Conservation (phyloP, 345 rosid species). For the Noccaea caerulescens region DNA sequence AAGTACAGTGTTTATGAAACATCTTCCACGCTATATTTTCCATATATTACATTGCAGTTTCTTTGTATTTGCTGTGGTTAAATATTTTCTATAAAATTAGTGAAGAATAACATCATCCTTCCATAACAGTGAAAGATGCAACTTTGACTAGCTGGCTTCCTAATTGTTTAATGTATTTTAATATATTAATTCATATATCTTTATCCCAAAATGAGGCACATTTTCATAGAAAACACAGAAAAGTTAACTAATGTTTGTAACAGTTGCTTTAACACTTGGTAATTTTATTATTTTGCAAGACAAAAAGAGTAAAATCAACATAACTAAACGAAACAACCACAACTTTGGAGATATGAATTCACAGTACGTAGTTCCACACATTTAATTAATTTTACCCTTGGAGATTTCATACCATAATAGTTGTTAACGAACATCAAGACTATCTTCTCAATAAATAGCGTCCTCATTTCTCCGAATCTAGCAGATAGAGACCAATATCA, state of each 20-base stretch:
- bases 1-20: conserved; percentile 9
- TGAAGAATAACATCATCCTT: conserved; percentile 39
- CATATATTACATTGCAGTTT: conserved; percentile 14
- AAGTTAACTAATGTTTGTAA: no score
- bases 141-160: conserved; percentile 32
- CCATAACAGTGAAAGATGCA: conserved; percentile 14
- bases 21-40: conserved; percentile 26
- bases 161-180: background rate
- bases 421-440: conserved; percentile 9
- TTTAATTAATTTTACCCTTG: conserved; percentile 16
- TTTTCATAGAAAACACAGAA: no score
- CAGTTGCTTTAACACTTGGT: no score
- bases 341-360: conserved; percentile 22
- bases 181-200: no score
- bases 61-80: conserved; percentile 14
- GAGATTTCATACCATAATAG: conserved; percentile 41
- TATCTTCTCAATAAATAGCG: conserved; percentile 33
- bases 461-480: conserved; percentile 29
- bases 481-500: conserved; percentile 36
- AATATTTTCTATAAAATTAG: conserved; percentile 16
- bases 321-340: conserved; percentile 30
- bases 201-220: no score
- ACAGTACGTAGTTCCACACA: conserved; percentile 1
- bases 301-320: conserved; percentile 19
- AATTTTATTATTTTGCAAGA: background rate